Evolutionary conservation across 495 filamentous ascomycete species (phyloP), one percentile per base, ranked within the genome.

Genomic region (Xylaria intraflava): DNA sequence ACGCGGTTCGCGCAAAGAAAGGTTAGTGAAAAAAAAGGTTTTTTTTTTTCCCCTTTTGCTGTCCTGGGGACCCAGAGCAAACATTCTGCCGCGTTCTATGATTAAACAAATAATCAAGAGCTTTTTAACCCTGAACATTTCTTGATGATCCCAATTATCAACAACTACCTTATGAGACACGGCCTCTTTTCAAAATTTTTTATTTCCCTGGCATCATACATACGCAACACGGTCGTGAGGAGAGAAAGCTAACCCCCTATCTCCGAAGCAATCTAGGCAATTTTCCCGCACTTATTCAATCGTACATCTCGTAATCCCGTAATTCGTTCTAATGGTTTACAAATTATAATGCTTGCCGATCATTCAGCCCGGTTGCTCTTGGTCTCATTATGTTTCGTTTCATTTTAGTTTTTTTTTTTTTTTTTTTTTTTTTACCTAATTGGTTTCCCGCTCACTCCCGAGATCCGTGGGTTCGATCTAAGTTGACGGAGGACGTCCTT

Each of bases 101-200:
- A 80, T 77, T 72, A 76, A 65, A 68, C 47, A 62, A 65, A 61
- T 58, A 58, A 65, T 69, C 70, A 77, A 74, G 75, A 78, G 75
- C 75, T 78, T 78, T 78, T 78, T 78, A 78, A 78, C 72, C 72
- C 74, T 77, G 72, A 77, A 65, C 56, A 72, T 68, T 60, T 64
- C 20, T 65, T 74, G 72, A 74, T 64, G 72, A 73, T 56, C 67
- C 68, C 9, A 62, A 49, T 58, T 69, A 75, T 75, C 71, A 76
- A 62, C 60, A 73, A 62, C 60, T n/a, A 73, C 65, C 58, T 45
- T 74, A 72, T 78, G 75, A 78, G 72, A 74, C 70, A 74, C 68
- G 35, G 61, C 45, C 59, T n/a, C n/a, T n/a, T n/a, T n/a, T n/a
- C n/a, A 69, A 72, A 61, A 72, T 63, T 51, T 43, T 23, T 17